Base-by-base conservation (phyloP, 495 filamentous ascomycete species). In the Trypethelium eluteriae region DNA sequence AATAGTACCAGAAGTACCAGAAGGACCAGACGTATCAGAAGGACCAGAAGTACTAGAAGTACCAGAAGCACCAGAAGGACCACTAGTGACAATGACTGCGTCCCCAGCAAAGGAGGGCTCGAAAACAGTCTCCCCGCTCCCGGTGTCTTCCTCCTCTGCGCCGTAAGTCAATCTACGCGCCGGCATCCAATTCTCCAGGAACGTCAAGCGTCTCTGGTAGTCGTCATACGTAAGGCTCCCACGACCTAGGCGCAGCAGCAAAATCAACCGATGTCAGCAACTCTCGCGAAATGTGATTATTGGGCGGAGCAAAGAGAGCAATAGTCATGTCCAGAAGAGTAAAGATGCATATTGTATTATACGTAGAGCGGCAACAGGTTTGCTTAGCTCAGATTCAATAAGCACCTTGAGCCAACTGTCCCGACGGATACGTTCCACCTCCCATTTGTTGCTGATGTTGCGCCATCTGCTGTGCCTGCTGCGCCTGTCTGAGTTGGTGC, bases 401-500 rank as follows among this genome's bases (percentile, higher is more conserved):
- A 34, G 53, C 53, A 34, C 53, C 53, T 36, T 59, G 53, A 35
- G 53, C 53, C 14, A 59, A 59, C 32, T 59, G 53, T 35, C 53
- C 53, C 6, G 53, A 5, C 53, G 53, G 53, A 59, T 59, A 59
- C 5, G 53, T 32, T 18, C 25, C 39, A 38, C 41, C 41, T 5
- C 62, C 41, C 66, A 67, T 67, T 16, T 57, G 41, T 50, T 59
- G 67, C 49, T 65, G 62, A 38, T 65, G 67, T 39, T 35, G 32
- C 16, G 64, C 64, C 46, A 38, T 44, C 47, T 69, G 67, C 39
- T 72, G 69, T 36, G 59, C 65, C 67, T 71, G 71, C 64, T 70
- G 69, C 25, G 66, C 63, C 71, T 83, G 76, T 67, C 84, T 81
- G 38, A 79, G 76, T 63, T 80, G 79, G 5, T 81, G 76, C 46